Conservation (phyloP, 176 grass and related monocot species). For the Musa troglodytarum region DNA sequence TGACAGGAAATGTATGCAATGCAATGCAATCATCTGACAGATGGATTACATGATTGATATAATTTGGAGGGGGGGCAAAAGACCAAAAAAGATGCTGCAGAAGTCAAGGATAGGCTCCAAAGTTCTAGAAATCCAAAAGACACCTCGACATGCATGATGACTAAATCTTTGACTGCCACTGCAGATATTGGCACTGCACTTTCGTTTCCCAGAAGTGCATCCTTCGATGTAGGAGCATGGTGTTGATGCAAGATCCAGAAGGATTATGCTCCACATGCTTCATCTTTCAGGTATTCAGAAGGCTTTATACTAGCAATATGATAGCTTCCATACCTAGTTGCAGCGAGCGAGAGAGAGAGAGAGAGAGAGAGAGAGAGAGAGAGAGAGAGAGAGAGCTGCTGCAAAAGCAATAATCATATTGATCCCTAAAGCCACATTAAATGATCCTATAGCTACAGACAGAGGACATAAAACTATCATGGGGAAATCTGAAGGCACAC, state of each 20-base stretch:
- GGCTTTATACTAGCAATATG: background rate
- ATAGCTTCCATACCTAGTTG: too few relatives aligned
- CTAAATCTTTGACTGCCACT: constrained; percentile 15
- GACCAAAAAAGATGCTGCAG: constrained; percentile 8
- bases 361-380: constrained; percentile 4
- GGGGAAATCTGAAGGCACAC: background rate
- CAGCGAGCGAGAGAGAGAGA: background rate
- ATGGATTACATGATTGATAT: background rate
- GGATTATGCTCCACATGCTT: background rate
- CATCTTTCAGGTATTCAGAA: background rate
- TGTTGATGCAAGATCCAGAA: background rate
- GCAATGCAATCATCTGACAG: background rate
- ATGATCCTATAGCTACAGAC: background rate
- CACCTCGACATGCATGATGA: constrained; percentile 1
- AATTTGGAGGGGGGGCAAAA: background rate
- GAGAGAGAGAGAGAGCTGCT: background rate
- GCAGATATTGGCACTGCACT: background rate
- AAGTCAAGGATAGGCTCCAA: constrained; percentile 20
- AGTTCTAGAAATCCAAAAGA: constrained; percentile 18
- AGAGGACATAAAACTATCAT: background rate
- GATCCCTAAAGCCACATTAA: background rate
- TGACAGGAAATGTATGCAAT: background rate
- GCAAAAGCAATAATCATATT: background rate
- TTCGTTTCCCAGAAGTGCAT: background rate
- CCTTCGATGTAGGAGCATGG: constrained; percentile 11